A percentile compares a stretch with the other conserved stretches of the same genome.
These are phyloP conservation scores for Bacidia rubella DNA, from an alignment of 495 filamentous ascomycete species.

Conservation along the genomic window DNA sequence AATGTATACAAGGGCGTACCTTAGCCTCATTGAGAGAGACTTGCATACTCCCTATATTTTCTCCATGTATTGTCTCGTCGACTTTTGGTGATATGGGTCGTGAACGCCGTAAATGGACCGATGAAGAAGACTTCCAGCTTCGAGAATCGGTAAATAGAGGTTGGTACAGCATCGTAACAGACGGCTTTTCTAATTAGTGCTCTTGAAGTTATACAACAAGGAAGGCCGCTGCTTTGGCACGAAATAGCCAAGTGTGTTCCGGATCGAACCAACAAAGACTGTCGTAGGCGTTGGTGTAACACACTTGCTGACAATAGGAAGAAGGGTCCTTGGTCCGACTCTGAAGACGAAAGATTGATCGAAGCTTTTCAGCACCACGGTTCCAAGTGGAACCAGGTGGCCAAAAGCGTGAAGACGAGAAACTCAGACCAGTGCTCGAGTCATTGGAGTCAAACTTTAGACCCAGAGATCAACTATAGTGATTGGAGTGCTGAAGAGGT, in stretches of 20 bases:
- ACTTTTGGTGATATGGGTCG: too few relatives aligned
- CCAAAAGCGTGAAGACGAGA: constrained; percentile 2
- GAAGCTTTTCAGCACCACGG: constrained; percentile 16
- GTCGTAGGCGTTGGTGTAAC: constrained; percentile 13
- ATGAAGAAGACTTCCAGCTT: constrained; percentile 3
- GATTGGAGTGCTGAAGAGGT: constrained; percentile 9
- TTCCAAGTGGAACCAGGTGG: constrained; percentile 13
- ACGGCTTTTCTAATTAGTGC: too few relatives aligned
- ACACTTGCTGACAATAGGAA: constrained; percentile 1
- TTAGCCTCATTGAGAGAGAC: too few relatives aligned
- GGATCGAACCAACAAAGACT: constrained; percentile 13
- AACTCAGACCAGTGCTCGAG: constrained; percentile 13
- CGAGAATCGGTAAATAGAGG: background rate
- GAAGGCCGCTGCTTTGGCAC: constrained; percentile 5
- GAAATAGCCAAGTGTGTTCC: constrained; percentile 9
- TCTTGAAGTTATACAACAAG: background rate
- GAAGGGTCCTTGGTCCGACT: constrained; percentile 18
- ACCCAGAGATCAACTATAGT: constrained; percentile 9
- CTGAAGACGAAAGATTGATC: constrained; percentile 20
- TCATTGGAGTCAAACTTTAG: constrained; percentile 8
- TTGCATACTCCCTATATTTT: too few relatives aligned
- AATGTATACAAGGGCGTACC: too few relatives aligned
- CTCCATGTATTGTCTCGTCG: too few relatives aligned
- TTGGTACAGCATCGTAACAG: background rate
- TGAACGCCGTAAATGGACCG: constrained; percentile 4